These are phyloP conservation scores for Tulasnella calospora DNA, from an alignment of 768 basidiomycete species.

Conservation along the genomic window DNA sequence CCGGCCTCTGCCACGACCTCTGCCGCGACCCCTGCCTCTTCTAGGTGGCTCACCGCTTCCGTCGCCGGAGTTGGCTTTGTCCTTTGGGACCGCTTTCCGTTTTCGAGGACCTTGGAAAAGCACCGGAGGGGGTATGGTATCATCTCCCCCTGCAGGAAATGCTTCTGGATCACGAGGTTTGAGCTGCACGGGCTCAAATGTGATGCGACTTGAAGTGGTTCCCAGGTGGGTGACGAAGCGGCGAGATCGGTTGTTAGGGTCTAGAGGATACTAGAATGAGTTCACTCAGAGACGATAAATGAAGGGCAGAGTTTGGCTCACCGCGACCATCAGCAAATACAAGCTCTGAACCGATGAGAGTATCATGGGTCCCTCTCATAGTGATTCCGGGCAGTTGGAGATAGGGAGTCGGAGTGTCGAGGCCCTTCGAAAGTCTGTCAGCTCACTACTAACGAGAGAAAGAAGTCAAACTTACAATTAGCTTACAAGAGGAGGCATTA, in stretches of 20 bases:
- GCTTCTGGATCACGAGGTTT: slow-evolving; percentile 20
- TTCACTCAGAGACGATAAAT: slow-evolving; percentile 30
- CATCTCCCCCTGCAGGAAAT: neutral
- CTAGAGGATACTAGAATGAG: slow-evolving; percentile 33
- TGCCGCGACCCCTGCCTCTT: slow-evolving; percentile 34
- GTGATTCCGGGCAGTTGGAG: slow-evolving; percentile 72
- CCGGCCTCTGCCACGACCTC: neutral
- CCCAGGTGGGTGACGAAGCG: slow-evolving; percentile 52
- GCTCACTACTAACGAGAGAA: neutral
- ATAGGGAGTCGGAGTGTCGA: slow-evolving; percentile 73
- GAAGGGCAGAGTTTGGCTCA: neutral
- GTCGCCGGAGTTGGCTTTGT: slow-evolving; percentile 36
- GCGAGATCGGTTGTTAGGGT: slow-evolving; percentile 44
- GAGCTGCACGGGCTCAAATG: slow-evolving; percentile 56
- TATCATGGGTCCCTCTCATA: slow-evolving; percentile 63
- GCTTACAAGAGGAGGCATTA: slow-evolving; percentile 60
- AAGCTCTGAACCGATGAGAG: slow-evolving; percentile 68
- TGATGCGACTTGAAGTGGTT: slow-evolving; percentile 62
- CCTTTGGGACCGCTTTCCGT: neutral
- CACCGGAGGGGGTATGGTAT: slow-evolving; percentile 20
- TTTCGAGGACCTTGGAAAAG: slow-evolving; percentile 19
- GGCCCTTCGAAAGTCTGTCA: slow-evolving; percentile 46
- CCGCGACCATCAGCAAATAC: slow-evolving; percentile 65
- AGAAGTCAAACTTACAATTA: slow-evolving; percentile 56
- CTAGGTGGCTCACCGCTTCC: slow-evolving; percentile 28